Conservation (phyloP, 495 filamentous ascomycete species). For the Cladorrhinum samala region DNA sequence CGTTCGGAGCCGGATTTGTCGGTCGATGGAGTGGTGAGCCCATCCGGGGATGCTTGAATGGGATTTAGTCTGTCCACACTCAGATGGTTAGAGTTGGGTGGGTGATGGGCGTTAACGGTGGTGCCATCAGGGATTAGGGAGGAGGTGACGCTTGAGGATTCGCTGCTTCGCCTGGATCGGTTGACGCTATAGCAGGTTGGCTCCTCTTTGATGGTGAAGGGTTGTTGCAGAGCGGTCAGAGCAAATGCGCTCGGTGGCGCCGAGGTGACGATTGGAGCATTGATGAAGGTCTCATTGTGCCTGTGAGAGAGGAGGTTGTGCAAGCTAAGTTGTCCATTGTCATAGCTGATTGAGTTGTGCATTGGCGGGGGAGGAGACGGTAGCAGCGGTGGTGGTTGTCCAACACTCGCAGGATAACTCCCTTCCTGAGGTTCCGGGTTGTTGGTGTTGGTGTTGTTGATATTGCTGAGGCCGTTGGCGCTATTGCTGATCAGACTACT, state of each 20-base stretch:
- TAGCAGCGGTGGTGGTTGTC: too few relatives aligned
- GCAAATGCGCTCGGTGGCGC: not conserved
- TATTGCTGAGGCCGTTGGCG: not conserved
- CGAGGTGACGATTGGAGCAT: not conserved
- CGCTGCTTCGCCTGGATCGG: not conserved
- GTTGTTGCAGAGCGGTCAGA: not conserved
- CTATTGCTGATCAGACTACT: not conserved
- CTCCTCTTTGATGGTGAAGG: not conserved
- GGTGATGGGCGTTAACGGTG: slow-evolving; percentile 11
- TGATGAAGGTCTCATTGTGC: slow-evolving; percentile 4
- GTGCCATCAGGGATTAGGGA: not conserved
- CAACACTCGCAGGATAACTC: slow-evolving; percentile 3
- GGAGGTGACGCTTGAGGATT: not conserved
- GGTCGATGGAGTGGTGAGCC: slow-evolving; percentile 45
- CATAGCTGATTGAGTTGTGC: not conserved
- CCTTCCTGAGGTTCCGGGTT: not conserved
- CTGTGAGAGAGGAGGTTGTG: slow-evolving; percentile 6
- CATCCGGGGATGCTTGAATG: slow-evolving; percentile 27
- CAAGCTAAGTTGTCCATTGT: not conserved
- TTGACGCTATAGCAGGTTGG: not conserved
- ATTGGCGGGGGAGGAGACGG: not conserved
- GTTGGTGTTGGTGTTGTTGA: not conserved
- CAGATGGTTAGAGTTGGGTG: too few relatives aligned
- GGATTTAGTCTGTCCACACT: slow-evolving; percentile 5
- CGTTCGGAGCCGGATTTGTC: slow-evolving; percentile 38